phyloP scores from a whole-genome alignment of 331 rosid species.

The Pyrus hybrid region DNA sequence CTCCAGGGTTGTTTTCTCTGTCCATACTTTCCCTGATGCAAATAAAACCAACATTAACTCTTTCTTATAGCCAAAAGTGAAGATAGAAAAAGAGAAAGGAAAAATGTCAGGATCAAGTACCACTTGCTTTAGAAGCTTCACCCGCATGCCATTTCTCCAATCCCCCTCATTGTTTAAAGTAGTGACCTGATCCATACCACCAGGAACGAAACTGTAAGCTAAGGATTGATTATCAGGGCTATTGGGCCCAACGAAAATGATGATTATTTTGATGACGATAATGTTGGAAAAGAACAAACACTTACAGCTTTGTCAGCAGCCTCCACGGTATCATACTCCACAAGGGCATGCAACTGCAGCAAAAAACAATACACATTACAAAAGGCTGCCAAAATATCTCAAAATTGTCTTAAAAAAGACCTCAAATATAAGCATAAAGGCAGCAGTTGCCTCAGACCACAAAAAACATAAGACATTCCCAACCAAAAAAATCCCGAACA shows the following conservation, averaged over 20 bases:
- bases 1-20: slow-evolving; percentile 65
- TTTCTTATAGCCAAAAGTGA: neutral
- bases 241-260: neutral
- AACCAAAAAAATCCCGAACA: neutral
- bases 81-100: neutral
- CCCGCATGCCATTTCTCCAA: slow-evolving; percentile 97
- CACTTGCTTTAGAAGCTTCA: slow-evolving; percentile 68
- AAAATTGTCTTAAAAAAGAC: neutral
- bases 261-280: neutral
- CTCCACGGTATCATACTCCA: slow-evolving; percentile 81
- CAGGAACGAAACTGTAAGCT: neutral
- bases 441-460: neutral
- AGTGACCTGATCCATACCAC: slow-evolving; percentile 48
- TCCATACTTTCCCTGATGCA: slow-evolving; percentile 54
- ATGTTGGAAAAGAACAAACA: slow-evolving; percentile 10
- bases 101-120: slow-evolving; percentile 22
- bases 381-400: neutral
- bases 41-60: slow-evolving; percentile 15
- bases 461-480: neutral
- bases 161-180: slow-evolving; percentile 66
- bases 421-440: neutral
- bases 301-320: slow-evolving; percentile 96
- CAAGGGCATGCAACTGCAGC: slow-evolving; percentile 72
- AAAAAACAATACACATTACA: neutral
- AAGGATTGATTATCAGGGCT: slow-evolving; percentile 3